Conservation (phyloP, 441 rosid genomes). For the Gossypium gossypioides region DNA sequence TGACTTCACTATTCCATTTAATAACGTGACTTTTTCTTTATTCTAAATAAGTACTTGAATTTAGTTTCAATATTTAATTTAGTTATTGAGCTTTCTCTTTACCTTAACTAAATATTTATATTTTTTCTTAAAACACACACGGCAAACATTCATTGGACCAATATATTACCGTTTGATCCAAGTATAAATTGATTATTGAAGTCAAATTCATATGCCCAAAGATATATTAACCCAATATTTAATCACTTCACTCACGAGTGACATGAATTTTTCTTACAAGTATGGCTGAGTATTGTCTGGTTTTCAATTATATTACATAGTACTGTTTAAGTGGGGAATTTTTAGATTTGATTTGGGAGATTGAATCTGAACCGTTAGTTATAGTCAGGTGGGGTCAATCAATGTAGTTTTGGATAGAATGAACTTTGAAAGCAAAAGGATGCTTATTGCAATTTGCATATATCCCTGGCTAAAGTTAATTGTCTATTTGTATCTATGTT, state of each 20-base stretch:
- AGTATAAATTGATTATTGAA: too few species aligned
- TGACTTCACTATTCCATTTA: too few species aligned
- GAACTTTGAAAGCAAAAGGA: neutral
- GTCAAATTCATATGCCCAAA: fast-evolving
- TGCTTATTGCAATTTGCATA: neutral
- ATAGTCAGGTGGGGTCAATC: neutral
- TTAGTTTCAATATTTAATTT: too few species aligned
- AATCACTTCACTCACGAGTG: too few species aligned
- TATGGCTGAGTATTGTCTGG: neutral
- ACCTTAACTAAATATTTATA: too few species aligned
- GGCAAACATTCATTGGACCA: fast-evolving
- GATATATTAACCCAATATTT: too few species aligned
- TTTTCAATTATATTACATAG: neutral
- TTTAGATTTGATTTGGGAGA: neutral
- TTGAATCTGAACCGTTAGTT: neutral
- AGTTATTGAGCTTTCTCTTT: too few species aligned
- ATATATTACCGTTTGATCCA: fast-evolving
- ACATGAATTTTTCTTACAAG: neutral
- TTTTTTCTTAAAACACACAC: too few species aligned
- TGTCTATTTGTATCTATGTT: too few species aligned
- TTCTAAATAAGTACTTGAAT: too few species aligned
- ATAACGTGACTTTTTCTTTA: too few species aligned
- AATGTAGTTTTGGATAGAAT: neutral
- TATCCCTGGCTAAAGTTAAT: too few species aligned
- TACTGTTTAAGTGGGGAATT: neutral